These are phyloP conservation scores for Acorus gramineus DNA, from an alignment of 106 monocot species.

Conservation along the genomic window DNA sequence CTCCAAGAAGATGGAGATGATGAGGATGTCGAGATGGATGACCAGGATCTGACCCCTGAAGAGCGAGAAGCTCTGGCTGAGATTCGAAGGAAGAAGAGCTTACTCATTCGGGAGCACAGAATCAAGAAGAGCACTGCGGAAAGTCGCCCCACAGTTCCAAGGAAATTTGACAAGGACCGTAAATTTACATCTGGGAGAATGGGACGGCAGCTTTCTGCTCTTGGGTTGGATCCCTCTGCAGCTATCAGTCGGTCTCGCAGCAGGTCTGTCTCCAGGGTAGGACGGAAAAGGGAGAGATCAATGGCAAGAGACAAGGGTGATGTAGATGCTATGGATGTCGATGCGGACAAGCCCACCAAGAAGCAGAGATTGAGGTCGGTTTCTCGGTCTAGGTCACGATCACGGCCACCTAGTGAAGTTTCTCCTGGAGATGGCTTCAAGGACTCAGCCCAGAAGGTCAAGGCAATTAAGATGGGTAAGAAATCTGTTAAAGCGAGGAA, in stretches of 20 bases:
- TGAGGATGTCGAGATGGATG: slow-evolving; percentile 63
- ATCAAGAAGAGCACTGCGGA: slow-evolving; percentile 95
- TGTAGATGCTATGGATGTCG: slow-evolving; percentile 48
- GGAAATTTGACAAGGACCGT: slow-evolving; percentile 76
- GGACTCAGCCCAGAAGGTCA: slow-evolving; percentile 70
- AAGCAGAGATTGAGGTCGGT: slow-evolving; percentile 40
- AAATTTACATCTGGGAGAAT: slow-evolving; percentile 75
- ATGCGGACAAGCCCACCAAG: slow-evolving; percentile 48
- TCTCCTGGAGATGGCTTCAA: slow-evolving; percentile 84
- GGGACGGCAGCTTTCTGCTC: slow-evolving; percentile 71
- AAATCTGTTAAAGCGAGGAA: slow-evolving; percentile 62
- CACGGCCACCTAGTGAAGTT: slow-evolving; percentile 60
- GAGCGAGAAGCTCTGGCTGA: slow-evolving; percentile 59
- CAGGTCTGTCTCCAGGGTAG: slow-evolving; percentile 37
- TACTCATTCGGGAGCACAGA: slow-evolving; percentile 72
- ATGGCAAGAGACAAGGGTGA: slow-evolving; percentile 21
- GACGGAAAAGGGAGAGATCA: slow-evolving; percentile 65
- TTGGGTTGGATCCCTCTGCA: slow-evolving; percentile 67
- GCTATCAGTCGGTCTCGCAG: slow-evolving; percentile 65
- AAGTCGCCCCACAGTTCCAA: slow-evolving; percentile 77
- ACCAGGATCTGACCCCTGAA: slow-evolving; percentile 43
- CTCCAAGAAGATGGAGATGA: slow-evolving; percentile 38
- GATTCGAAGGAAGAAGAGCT: slow-evolving; percentile 79
- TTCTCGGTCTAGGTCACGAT: slow-evolving; percentile 39
- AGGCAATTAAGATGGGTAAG: slow-evolving; percentile 60